Conservation (phyloP, 345 rosid species). For the Atalantia buxifolia region DNA sequence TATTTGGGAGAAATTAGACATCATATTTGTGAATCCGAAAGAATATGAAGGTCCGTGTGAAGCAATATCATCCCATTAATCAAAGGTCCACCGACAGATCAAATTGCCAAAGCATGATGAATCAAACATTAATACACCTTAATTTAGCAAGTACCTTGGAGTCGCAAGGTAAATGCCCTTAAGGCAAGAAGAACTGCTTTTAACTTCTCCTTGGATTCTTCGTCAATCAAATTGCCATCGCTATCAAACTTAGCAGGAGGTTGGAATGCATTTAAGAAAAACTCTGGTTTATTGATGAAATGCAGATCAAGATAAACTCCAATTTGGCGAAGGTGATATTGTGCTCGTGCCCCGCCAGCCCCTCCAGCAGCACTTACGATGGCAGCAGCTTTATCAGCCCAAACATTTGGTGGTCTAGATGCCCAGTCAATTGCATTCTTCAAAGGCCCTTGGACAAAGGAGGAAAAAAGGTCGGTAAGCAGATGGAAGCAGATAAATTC, state of each 20-base stretch:
- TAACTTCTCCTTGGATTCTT: slow-evolving; percentile 40
- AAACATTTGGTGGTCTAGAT: slow-evolving; percentile 68
- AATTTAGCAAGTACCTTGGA: slow-evolving; percentile 36
- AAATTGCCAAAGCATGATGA: background rate
- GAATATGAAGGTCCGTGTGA: background rate
- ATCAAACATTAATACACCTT: background rate
- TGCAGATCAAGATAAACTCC: slow-evolving; percentile 83
- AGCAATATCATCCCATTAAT: background rate
- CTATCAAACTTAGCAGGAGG: slow-evolving; percentile 78
- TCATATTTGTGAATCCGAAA: background rate
- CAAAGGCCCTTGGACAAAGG: slow-evolving; percentile 46
- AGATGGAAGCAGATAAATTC: slow-evolving; percentile 7
- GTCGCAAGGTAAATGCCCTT: slow-evolving; percentile 52
- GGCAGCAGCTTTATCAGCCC: slow-evolving; percentile 90
- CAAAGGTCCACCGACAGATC: background rate
- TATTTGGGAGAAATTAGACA: background rate
- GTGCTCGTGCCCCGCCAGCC: slow-evolving; percentile 58
- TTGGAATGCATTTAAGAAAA: slow-evolving; percentile 61
- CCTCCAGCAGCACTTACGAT: slow-evolving; percentile 63
- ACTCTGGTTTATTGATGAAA: slow-evolving; percentile 86
- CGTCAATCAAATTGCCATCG: slow-evolving; percentile 66
- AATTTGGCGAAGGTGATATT: slow-evolving; percentile 79
- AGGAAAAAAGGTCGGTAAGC: background rate
- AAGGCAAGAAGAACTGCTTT: slow-evolving; percentile 57
- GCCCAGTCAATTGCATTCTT: slow-evolving; percentile 94